Conservation (phyloP, 345 rosid genomes). For the Citrus cavaleriei region DNA sequence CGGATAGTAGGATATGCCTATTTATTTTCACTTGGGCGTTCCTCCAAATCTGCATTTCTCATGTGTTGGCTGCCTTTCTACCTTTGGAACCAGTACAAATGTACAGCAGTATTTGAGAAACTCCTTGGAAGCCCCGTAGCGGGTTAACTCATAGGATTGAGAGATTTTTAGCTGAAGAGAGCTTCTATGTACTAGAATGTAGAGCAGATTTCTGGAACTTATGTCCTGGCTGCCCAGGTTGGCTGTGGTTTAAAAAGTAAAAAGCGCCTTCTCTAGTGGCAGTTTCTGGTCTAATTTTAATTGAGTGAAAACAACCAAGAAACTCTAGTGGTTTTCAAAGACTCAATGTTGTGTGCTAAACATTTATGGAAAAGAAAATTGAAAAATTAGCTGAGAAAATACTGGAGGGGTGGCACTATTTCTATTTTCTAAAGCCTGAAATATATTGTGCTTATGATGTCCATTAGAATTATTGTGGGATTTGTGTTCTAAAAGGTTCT, state of each 20-base stretch:
- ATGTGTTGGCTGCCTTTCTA: constrained; percentile 18
- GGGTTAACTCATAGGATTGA: constrained; percentile 26
- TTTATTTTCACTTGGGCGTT: constrained; percentile 13
- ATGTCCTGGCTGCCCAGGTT: constrained; percentile 92
- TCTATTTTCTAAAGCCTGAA: not conserved
- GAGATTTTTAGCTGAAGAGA: constrained; percentile 28
- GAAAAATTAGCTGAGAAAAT: constrained; percentile 9
- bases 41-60: constrained; percentile 19
- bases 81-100: constrained; percentile 22
- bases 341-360: constrained; percentile 32
- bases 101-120: constrained; percentile 37
- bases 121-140: constrained; percentile 12
- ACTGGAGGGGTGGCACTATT: not conserved
- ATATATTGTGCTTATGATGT: not conserved
- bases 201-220: constrained; percentile 36
- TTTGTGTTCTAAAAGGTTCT: not conserved
- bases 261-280: constrained; percentile 92
- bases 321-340: constrained; percentile 19
- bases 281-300: constrained; percentile 52
- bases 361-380: constrained; percentile 5
- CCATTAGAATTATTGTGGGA: not conserved
- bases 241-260: constrained; percentile 44
- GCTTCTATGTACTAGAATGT: constrained; percentile 38
- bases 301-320: constrained; percentile 15
- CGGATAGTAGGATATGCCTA: constrained; percentile 9